These are phyloP conservation scores for Apiospora hydei DNA, from an alignment of 2,329 filamentous ascomycete species.

Conservation along the genomic window DNA sequence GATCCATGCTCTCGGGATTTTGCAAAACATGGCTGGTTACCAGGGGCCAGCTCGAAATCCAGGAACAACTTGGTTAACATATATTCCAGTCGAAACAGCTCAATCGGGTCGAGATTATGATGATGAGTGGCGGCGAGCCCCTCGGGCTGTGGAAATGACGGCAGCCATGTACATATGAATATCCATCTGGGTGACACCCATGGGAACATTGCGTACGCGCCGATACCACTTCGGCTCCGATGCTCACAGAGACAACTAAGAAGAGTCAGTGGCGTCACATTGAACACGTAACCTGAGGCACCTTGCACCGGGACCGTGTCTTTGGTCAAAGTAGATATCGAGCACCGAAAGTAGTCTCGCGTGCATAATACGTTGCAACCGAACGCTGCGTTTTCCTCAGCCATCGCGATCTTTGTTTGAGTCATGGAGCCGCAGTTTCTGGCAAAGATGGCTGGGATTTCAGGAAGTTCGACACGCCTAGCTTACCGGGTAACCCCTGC, in stretches of 20 bases:
- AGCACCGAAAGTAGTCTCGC: background rate
- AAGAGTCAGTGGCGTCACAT: background rate
- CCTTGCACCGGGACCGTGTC: background rate
- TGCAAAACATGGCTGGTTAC: background rate
- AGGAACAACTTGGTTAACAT: background rate
- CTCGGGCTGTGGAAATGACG: conserved; percentile 1
- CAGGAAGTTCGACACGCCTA: background rate
- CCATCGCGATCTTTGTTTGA: background rate
- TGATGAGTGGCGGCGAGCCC: background rate
- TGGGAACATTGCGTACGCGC: background rate
- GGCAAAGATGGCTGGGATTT: background rate
- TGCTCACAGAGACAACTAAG: background rate
- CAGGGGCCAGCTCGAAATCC: background rate
- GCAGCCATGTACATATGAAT: background rate
- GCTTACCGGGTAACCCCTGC: background rate
- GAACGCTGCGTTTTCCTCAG: background rate
- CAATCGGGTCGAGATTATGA: background rate
- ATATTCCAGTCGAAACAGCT: background rate
- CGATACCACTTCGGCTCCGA: background rate
- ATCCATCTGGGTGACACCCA: background rate
- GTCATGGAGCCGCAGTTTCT: background rate
- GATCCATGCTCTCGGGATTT: conserved; percentile 17
- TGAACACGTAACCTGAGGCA: background rate
- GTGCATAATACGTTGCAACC: background rate
- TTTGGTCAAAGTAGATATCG: background rate